Percentiles rank a stretch among this genome's conserved stretches.
phyloP scores from a whole-genome alignment of 2,329 filamentous ascomycete genomes.

The Penicillium sp. region DNA sequence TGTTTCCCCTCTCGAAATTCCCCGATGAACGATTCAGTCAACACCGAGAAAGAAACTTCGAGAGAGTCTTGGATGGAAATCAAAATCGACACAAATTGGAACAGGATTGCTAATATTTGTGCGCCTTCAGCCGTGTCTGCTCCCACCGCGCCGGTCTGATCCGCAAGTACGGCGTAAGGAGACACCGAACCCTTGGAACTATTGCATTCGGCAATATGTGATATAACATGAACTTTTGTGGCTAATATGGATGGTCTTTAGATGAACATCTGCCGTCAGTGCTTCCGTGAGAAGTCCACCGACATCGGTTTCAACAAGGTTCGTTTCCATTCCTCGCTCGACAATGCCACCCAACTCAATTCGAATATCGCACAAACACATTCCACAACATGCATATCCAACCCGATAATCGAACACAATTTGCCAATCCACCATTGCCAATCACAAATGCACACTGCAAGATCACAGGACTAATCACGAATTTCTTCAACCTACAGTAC shows the following conservation, averaged over 20 bases:
- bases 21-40: constrained; percentile 14
- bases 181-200: constrained; percentile 3
- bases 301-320: constrained; percentile 71
- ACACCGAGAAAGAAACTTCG: constrained; percentile 4
- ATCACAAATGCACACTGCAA: constrained; percentile 1
- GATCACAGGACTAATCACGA: constrained; percentile 16
- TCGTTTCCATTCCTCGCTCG: constrained; percentile 30
- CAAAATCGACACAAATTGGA: constrained; percentile 26
- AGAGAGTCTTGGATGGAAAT: constrained; percentile 14
- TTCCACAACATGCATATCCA: neutral
- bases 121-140: constrained; percentile 66
- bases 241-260: constrained; percentile 27
- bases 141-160: constrained; percentile 98
- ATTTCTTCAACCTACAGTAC: constrained; percentile 27
- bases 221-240: constrained; percentile 15
- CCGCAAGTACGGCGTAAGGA: constrained; percentile 84
- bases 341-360: neutral
- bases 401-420: neutral
- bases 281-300: constrained; percentile 67
- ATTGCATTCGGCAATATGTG: neutral
- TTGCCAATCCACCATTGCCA: neutral
- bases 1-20: constrained; percentile 41
- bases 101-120: constrained; percentile 26
- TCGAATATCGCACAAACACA: neutral
- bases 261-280: constrained; percentile 63